Percentiles rank a stretch among this genome's conserved stretches.
phyloP scores from a whole-genome alignment of 139 green algal species.

The Pseudopediastrum boryanum region DNA sequence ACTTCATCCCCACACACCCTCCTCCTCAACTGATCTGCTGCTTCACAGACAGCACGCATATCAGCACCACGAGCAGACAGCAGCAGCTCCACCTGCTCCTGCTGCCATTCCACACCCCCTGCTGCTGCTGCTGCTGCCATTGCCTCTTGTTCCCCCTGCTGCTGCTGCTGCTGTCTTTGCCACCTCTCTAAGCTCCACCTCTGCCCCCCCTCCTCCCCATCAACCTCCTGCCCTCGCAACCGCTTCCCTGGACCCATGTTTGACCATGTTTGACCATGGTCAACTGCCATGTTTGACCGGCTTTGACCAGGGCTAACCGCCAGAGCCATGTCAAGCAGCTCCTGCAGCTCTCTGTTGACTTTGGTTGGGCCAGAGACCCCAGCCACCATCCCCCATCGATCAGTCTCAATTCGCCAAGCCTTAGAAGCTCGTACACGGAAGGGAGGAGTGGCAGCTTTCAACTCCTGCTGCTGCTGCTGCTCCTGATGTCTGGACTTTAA shows the following conservation, averaged over 20 bases:
- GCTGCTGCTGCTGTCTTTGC: slow-evolving; percentile 32
- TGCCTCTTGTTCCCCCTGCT: slow-evolving; percentile 1
- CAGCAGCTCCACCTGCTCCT: slow-evolving; percentile 63
- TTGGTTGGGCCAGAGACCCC: background rate
- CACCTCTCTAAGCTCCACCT: background rate
- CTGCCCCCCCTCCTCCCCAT: background rate
- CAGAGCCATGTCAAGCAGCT: slow-evolving; percentile 19
- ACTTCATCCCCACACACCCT: slow-evolving; percentile 69
- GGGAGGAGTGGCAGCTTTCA: background rate
- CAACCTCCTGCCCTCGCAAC: too few species aligned
- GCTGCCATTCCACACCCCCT: slow-evolving; percentile 4
- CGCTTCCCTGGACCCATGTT: too few species aligned
- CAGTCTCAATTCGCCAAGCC: slow-evolving; percentile 11
- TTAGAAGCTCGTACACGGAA: background rate
- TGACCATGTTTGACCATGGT: too few species aligned
- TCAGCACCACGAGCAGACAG: slow-evolving; percentile 70
- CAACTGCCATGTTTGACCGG: too few species aligned
- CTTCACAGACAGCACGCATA: slow-evolving; percentile 58
- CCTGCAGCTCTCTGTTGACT: background rate
- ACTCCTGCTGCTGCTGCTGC: slow-evolving; percentile 22
- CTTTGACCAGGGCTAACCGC: background rate
- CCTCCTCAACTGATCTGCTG: slow-evolving; percentile 68
- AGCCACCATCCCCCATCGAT: background rate
- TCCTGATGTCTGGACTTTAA: too few species aligned
- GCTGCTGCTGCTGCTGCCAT: background rate